Percentiles rank a stretch among this genome's conserved stretches.
phyloP scores from a whole-genome alignment of 257 asterid species.

The Hygrophila difformis region DNA sequence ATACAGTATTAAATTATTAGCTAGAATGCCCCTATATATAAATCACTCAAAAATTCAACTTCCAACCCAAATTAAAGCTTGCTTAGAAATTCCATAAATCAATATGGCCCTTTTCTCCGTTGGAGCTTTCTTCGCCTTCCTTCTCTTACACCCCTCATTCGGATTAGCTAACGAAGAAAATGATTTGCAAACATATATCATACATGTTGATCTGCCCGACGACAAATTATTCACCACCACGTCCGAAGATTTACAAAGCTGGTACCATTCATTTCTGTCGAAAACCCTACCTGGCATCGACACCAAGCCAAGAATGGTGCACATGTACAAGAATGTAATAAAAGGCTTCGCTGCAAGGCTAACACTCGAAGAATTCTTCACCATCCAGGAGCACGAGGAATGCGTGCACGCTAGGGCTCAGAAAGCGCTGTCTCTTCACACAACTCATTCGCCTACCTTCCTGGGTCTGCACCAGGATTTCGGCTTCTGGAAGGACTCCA shows the following conservation, averaged over 20 bases:
- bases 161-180: not conserved
- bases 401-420: constrained; percentile 19
- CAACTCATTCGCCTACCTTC: constrained; percentile 31
- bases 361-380: constrained; percentile 10
- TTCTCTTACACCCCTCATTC: not conserved
- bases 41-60: no score
- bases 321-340: constrained; percentile 21
- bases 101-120: not conserved
- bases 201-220: constrained; percentile 13
- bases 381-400: constrained; percentile 17
- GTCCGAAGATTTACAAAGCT: constrained; percentile 9
- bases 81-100: no score
- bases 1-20: no score
- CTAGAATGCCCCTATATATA: no score
- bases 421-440: constrained; percentile 13
- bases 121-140: not conserved
- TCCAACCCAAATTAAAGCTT: no score
- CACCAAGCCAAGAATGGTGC: not conserved
- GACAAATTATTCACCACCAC: not conserved
- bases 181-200: constrained; percentile 17
- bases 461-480: constrained; percentile 21
- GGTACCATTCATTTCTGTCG: constrained; percentile 13
- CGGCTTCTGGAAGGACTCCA: constrained; percentile 24
- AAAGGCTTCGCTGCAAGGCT: constrained; percentile 28
- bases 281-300: not conserved